Base-by-base conservation (phyloP, 352 stramenopile genomes). In the Globisporangium carolinianum region DNA sequence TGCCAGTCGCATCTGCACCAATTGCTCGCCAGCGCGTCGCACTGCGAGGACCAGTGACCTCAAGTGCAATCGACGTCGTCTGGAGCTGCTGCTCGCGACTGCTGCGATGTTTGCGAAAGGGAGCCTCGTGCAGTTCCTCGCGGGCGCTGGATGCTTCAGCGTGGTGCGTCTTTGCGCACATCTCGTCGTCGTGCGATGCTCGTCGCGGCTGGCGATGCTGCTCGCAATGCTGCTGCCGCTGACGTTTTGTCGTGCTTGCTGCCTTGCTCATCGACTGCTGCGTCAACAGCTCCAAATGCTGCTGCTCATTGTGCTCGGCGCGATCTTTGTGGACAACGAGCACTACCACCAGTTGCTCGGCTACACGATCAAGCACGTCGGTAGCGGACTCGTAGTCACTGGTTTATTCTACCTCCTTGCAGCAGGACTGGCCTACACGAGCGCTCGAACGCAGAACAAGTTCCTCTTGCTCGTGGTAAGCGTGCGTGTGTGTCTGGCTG, bases 371-470 rank as follows among this genome's bases (percentile, higher is more conserved):
- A 73, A 79, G 15, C 67, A 89, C 35, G 74, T 77, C 0, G 79
- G 79, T 43, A 73, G 77, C 32, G 82, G 79, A 2, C 71, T 90
- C 55, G 77, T 92, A 62, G 85, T 90, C 66, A 79, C 78, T 4
- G 77, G 72, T 0, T 5, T 86, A 9, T 51, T 88, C 41, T 92
- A 90, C 51, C 39, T 77, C 36, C 50, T 89, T 36, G 46, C 61
- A 4, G 78, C 71, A 0, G 51, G 58, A 36, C 66, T 89, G 6
- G 79, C 76, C 15, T 85, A 77, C 43, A 71, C 65, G 47, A 86
- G 64, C 41, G 73, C 79, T 18, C 65, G 71, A 24, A 79, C 79
- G 39, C 78, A 86, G 41, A 92, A 92, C 69, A 92, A 92, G 57
- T 92, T 74, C 56, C 68, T 92, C 50, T 61, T 92, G 36, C 64